A percentile compares a stretch with the other conserved stretches of the same genome.
Conservation (phyloP, 768 basidiomycete species). For the Gymnopilus junonius region DNA sequence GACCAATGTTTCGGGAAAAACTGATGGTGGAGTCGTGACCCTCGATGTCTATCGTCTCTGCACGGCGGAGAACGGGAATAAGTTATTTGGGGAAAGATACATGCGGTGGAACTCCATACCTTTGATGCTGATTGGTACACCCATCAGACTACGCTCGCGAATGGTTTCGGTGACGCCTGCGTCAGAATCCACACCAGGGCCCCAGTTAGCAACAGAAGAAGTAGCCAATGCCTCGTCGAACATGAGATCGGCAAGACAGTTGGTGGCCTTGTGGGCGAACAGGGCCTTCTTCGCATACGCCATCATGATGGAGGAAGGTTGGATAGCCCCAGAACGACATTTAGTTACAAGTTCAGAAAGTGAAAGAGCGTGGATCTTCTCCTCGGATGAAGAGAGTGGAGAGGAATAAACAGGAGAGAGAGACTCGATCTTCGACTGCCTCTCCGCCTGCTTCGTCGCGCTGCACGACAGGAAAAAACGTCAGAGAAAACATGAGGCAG, state of each 20-base stretch:
- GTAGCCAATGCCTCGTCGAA: constrained; percentile 49
- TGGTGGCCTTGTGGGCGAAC: constrained; percentile 58
- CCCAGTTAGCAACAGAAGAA: constrained; percentile 44
- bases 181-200: constrained; percentile 41
- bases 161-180: constrained; percentile 34
- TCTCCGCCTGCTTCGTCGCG: constrained; percentile 48
- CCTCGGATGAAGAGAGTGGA: constrained; percentile 47
- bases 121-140: constrained; percentile 73
- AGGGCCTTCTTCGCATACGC: constrained; percentile 61
- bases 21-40: constrained; percentile 69
- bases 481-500: constrained; percentile 6
- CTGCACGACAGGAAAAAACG: constrained; percentile 27
- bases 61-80: constrained; percentile 1
- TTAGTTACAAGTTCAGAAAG: constrained; percentile 49
- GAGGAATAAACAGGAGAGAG: constrained; percentile 41
- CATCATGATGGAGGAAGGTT: constrained; percentile 47
- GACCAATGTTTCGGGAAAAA: constrained; percentile 53
- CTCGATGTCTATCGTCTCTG: constrained; percentile 52
- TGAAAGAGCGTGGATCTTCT: constrained; percentile 53
- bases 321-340: constrained; percentile 44
- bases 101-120: constrained; percentile 37
- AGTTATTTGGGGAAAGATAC: not conserved
- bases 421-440: constrained; percentile 46
- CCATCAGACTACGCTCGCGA: constrained; percentile 56
- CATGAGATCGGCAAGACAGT: constrained; percentile 73